Evolutionary conservation across 1,284 basidiomycete genomes (phyloP), one percentile per base, ranked within the genome.

Genomic region (Ceratobasidium sp.): DNA sequence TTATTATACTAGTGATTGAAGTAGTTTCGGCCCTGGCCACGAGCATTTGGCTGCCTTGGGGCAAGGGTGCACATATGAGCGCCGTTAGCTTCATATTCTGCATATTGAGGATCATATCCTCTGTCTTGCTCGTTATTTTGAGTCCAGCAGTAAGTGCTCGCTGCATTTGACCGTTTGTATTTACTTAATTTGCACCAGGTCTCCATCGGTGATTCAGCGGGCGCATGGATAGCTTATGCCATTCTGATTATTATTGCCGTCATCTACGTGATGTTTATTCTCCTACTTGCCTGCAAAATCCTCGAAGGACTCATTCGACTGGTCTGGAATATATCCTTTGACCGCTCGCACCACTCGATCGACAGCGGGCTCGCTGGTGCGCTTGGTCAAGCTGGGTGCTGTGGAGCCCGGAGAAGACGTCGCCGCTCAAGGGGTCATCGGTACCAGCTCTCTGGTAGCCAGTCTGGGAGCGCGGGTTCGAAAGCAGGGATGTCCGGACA

Each of bases 31-130:
- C 95, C 5, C 84, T 97, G 69, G 88, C 93, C 39, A 97, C 95
- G 51, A 95, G 92, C 75, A 85, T 98, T 51, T 98, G 95, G 95
- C 86, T 96, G 74, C 96, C 96, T 19, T 98, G 96, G 96, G 95
- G 94, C 51, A 92, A 93, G 72, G 96, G 96, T 2, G 95, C 96
- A 0, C 93, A 94, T 77, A 98, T 98, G 96, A 96, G 95, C 16
- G 87, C 94, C 24, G 90, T 96, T 75, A 94, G 93, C 81, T 97
- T 98, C 84, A 84, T 98, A 79, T 91, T 96, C 77, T 95, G 93
- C 76, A 93, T 98, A 2, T 88, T 93, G 39, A 87, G 97, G 77
- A 95, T 98, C 79, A 90, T 95, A 22, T 89, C 95, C 31, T 92
- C 94, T 3, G 94, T 98, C 19, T 83, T 99, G 54, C 85, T 98